Percentiles rank a stretch among this genome's conserved stretches.
These are phyloP conservation scores for Carex scoparia DNA, from an alignment of 176 grass and related monocot genomes.

Conservation along the genomic window DNA sequence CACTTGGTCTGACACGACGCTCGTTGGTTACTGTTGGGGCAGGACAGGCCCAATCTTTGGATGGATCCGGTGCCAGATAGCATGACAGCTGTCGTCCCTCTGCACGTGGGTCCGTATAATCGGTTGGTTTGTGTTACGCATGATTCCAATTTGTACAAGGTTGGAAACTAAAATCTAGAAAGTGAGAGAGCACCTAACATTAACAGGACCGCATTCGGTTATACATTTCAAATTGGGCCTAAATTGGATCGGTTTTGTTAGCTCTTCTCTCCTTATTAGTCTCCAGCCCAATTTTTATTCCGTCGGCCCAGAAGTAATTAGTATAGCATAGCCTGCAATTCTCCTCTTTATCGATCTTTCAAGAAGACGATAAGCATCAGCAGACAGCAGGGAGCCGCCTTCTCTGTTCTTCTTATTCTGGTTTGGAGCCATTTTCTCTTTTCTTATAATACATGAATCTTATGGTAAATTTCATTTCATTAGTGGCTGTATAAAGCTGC, in stretches of 20 bases:
- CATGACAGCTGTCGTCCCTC: background rate
- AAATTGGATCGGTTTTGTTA: background rate
- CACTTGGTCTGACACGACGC: background rate
- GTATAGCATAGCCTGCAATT: too few species aligned
- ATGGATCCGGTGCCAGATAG: background rate
- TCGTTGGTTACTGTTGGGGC: background rate
- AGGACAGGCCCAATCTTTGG: background rate
- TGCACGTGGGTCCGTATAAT: background rate
- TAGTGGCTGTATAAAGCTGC: too few species aligned
- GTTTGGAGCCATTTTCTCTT: too few species aligned
- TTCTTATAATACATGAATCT: too few species aligned
- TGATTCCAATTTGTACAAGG: background rate
- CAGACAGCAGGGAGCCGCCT: too few species aligned
- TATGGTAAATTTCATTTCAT: too few species aligned
- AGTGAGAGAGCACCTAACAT: constrained; percentile 12
- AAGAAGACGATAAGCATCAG: too few species aligned
- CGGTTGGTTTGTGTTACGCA: background rate
- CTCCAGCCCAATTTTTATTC: too few species aligned
- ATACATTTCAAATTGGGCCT: background rate
- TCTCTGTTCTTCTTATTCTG: too few species aligned
- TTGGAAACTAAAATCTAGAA: background rate
- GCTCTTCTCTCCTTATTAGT: background rate
- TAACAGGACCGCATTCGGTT: background rate
- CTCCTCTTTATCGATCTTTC: too few species aligned
- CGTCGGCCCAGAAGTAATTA: too few species aligned